Evolutionary conservation across 352 stramenopile genomes (phyloP), one percentile per base, ranked within the genome.

Genomic region (Pythium folliculosum): DNA sequence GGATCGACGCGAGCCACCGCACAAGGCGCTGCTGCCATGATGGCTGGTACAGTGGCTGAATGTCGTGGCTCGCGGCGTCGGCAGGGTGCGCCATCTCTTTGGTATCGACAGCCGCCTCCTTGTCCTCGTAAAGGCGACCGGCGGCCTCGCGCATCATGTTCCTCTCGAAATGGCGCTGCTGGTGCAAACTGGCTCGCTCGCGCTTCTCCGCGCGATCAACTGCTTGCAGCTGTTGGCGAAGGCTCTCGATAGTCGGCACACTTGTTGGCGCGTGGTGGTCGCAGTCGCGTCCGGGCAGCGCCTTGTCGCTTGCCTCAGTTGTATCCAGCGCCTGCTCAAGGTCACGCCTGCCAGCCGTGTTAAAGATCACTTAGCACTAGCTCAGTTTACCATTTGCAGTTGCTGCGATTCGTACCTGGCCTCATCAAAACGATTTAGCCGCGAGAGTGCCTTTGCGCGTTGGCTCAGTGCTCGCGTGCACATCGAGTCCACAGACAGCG

Each of bases 101-200:
- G n/a, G 21, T 27, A 32, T 7, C 14, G 35, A n/a, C 9, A 60
- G 35, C 9, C 60, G 35, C n/a, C 23, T 79, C 60, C 63, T 94
- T 95, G 70, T 95, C 86, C 9, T 73, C 52, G 63, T 95, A 95
- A 5, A 95, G 72, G 21, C 71, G 77, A 3, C 86, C 86, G 1
- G 92, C 81, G 5, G 81, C 82, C 25, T 90, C 71, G 7, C 67
- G 66, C 83, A 95, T 92, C 86, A 95, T 95, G 45, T 88, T 86
- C 63, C 79, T 80, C 30, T 93, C 73, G 52, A 93, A 93, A 12
- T 70, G 30, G 6, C 54, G 67, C 48, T 64, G 67, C 32, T 69
- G 60, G 49, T 90, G 76, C 27, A 83, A 50, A 8, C 76, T 69
- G 13, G 30, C 50, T 69, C 47, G 25, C 67, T 89, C 60, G 35